Percentiles rank a stretch among this genome's conserved stretches.
Conservation (phyloP, 148 eudicot genomes). For the Diospyros kaki region DNA sequence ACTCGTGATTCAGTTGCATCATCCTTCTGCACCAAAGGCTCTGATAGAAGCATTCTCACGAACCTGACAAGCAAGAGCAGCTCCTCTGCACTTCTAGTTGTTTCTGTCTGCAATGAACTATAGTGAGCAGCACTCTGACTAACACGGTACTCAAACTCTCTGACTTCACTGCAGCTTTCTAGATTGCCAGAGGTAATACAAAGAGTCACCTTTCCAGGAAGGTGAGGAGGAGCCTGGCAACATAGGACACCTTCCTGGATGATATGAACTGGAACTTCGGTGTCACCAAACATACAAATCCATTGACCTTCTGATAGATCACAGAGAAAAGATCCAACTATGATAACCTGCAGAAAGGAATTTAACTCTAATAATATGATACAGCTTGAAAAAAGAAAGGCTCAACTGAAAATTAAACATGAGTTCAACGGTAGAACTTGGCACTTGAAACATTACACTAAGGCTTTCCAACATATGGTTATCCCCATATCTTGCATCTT, state of each 20-base stretch:
- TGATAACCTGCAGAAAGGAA: constrained; percentile 63
- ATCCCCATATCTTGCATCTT: background rate
- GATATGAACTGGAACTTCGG: constrained; percentile 73
- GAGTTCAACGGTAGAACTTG: background rate
- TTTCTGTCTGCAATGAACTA: constrained; percentile 34
- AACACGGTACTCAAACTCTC: constrained; percentile 79
- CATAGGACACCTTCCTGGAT: constrained; percentile 78
- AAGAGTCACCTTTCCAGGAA: constrained; percentile 68
- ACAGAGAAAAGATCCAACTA: constrained; percentile 79
- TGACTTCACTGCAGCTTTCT: constrained; percentile 82
- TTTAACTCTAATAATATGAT: background rate
- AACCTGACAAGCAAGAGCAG: constrained; percentile 67
- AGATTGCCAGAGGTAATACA: constrained; percentile 74
- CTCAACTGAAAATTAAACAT: no score
- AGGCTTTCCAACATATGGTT: background rate
- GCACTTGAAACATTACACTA: background rate
- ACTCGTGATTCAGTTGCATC: constrained; percentile 31
- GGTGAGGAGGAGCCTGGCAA: constrained; percentile 73
- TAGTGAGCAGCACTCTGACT: constrained; percentile 28
- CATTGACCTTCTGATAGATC: constrained; percentile 56
- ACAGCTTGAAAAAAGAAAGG: background rate
- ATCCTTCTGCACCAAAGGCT: constrained; percentile 31
- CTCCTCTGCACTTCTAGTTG: constrained; percentile 56
- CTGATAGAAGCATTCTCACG: constrained; percentile 60
- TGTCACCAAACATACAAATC: constrained; percentile 88